Percentiles rank a stretch among this genome's conserved stretches.
Conservation (phyloP, 1,139 yeast genomes). For the Magnusiomyces fungicola region DNA sequence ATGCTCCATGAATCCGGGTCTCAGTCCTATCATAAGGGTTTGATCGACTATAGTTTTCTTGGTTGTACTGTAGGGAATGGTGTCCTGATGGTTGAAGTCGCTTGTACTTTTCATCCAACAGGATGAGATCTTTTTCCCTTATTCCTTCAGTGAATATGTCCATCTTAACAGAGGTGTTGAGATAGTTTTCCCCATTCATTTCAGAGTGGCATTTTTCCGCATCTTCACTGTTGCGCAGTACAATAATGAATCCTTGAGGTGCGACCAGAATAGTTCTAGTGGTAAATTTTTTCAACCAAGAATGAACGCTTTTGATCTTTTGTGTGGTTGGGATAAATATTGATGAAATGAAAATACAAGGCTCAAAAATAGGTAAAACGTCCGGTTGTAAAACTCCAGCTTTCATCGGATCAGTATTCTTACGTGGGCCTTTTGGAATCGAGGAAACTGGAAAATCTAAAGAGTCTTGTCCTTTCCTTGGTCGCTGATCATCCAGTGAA, state of each 20-base stretch:
- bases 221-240: not conserved
- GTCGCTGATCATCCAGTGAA: too few species aligned
- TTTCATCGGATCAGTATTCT: not conserved
- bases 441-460: too few species aligned
- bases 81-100: conserved; percentile 5
- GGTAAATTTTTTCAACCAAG: not conserved
- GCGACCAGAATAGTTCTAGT: not conserved
- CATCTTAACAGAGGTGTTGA: not conserved
- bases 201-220: not conserved
- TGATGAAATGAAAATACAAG: conserved; percentile 1
- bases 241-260: not conserved
- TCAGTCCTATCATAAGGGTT: too few species aligned
- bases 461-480: too few species aligned
- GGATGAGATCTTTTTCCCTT: conserved; percentile 27
- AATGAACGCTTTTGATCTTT: not conserved
- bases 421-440: conserved; percentile 7
- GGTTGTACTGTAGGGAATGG: not conserved
- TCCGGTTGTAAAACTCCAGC: not conserved
- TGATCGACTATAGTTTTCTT: too few species aligned
- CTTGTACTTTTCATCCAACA: too few species aligned
- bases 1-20: too few species aligned
- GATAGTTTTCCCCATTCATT: not conserved
- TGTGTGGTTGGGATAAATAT: not conserved
- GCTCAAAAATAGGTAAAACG: not conserved
- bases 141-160: conserved; percentile 8